phyloP scores from a whole-genome alignment of 345 rosid genomes.

The Salix udensis region DNA sequence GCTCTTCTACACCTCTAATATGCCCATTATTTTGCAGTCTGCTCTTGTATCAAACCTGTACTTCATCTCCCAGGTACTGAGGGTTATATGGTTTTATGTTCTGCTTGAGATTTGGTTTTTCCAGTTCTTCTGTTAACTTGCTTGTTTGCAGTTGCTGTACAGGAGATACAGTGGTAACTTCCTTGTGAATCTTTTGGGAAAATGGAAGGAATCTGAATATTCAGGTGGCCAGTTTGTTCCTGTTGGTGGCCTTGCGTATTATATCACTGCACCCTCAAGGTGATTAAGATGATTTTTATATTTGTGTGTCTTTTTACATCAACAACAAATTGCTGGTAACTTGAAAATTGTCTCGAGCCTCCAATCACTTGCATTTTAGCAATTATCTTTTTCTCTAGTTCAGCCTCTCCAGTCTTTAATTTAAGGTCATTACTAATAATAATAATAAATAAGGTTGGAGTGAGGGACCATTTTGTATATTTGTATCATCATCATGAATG shows the following conservation, averaged over 20 bases:
- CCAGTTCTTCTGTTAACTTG: not conserved
- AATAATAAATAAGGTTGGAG: no score
- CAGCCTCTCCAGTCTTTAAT: not conserved
- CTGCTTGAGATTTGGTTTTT: not conserved
- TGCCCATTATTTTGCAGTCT: slow-evolving; percentile 84
- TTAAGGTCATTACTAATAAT: not conserved
- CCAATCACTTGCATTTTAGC: not conserved
- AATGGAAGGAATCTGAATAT: slow-evolving; percentile 86
- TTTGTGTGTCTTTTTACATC: not conserved
- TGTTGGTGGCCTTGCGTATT: slow-evolving; percentile 79
- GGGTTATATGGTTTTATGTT: not conserved
- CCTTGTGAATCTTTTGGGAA: slow-evolving; percentile 75
- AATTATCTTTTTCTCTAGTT: not conserved
- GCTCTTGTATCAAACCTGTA: slow-evolving; percentile 80
- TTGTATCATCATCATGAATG: not conserved
- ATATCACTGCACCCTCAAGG: slow-evolving; percentile 85
- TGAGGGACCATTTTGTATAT: not conserved
- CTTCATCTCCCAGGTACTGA: slow-evolving; percentile 78
- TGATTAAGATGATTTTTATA: slow-evolving; percentile 10
- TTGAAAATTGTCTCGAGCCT: not conserved
- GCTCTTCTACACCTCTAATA: slow-evolving; percentile 85
- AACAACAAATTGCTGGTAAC: not conserved
- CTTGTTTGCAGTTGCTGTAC: slow-evolving; percentile 56
- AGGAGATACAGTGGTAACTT: slow-evolving; percentile 77
- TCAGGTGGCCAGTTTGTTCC: slow-evolving; percentile 69